Conservation (phyloP, 2,329 filamentous ascomycete genomes). For the Aspergillus caelatus region DNA sequence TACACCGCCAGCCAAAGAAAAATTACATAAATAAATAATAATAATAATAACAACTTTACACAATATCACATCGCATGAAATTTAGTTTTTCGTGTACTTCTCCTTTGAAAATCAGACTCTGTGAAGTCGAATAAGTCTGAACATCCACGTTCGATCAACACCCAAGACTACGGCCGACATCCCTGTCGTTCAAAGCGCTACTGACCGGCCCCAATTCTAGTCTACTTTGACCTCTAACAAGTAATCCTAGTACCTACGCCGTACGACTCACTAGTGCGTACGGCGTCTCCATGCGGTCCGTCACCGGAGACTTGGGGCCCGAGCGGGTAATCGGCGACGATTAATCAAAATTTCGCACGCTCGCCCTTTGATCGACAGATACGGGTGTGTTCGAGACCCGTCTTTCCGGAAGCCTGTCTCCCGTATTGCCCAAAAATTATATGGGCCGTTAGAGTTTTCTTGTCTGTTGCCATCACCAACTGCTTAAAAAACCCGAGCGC, state of each 20-base stretch:
- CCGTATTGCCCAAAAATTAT: background rate
- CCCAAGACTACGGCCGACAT: background rate
- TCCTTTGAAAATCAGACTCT: background rate
- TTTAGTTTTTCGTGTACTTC: background rate
- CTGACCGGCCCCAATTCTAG: background rate
- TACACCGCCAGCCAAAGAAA: background rate
- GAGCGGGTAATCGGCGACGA: slow-evolving; percentile 17
- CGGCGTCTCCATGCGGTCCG: slow-evolving; percentile 3
- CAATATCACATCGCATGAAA: background rate
- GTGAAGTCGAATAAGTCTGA: background rate
- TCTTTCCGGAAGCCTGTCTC: slow-evolving; percentile 4
- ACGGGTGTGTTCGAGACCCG: slow-evolving; percentile 16
- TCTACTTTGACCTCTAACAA: background rate
- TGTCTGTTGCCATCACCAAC: background rate
- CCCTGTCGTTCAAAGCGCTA: background rate
- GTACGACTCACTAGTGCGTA: background rate
- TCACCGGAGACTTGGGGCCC: slow-evolving; percentile 9
- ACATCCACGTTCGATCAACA: background rate
- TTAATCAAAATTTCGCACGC: slow-evolving; percentile 9
- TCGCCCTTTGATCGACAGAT: slow-evolving; percentile 15
- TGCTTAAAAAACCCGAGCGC: background rate
- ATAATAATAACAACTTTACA: background rate
- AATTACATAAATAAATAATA: background rate
- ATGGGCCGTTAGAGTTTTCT: slow-evolving; percentile 5
- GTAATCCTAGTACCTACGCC: background rate